Evolutionary conservation across 2,329 filamentous ascomycete species (phyloP).

Genomic region (Pezicula radicicola): DNA sequence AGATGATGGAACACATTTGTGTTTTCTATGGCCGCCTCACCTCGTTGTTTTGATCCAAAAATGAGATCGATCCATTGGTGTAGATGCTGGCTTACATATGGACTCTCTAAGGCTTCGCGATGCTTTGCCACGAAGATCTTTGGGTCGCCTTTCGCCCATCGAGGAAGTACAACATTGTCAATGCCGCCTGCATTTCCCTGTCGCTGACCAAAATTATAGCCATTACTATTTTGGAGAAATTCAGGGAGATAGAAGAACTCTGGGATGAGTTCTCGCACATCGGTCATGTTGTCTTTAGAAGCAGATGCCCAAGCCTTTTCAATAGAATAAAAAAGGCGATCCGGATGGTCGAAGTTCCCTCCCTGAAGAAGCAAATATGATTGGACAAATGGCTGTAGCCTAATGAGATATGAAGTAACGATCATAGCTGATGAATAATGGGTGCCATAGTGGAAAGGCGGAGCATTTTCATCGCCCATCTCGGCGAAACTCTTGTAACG

Average conservation of each 20-base stretch:
- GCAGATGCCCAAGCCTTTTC: slow-evolving; percentile 88
- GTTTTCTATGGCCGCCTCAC: slow-evolving; percentile 85
- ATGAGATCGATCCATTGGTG: slow-evolving; percentile 96
- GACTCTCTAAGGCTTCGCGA: slow-evolving; percentile 91
- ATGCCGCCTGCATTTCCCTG: slow-evolving; percentile 79
- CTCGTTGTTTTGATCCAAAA: slow-evolving; percentile 91
- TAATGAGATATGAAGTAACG: slow-evolving; percentile 92
- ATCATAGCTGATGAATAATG: slow-evolving; percentile 99
- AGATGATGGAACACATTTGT: slow-evolving; percentile 96
- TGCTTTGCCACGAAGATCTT: slow-evolving; percentile 95
- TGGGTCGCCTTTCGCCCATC: slow-evolving; percentile 95
- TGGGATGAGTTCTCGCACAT: slow-evolving; percentile 90
- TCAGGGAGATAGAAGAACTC: slow-evolving; percentile 98
- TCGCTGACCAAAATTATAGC: slow-evolving; percentile 86
- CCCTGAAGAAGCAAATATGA: slow-evolving; percentile 93
- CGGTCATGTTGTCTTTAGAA: slow-evolving; percentile 84
- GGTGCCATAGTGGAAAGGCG: slow-evolving; percentile 95
- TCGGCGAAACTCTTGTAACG: slow-evolving; percentile 86
- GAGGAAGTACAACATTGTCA: slow-evolving; percentile 84
- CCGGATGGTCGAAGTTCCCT: slow-evolving; percentile 94
- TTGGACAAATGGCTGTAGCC: slow-evolving; percentile 92
- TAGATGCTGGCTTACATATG: slow-evolving; percentile 83
- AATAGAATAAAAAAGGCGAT: slow-evolving; percentile 91
- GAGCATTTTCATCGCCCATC: slow-evolving; percentile 72
- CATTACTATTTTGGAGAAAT: slow-evolving; percentile 90